Conservation (phyloP, 2,329 filamentous ascomycete genomes). For the Cercospora sp. region DNA sequence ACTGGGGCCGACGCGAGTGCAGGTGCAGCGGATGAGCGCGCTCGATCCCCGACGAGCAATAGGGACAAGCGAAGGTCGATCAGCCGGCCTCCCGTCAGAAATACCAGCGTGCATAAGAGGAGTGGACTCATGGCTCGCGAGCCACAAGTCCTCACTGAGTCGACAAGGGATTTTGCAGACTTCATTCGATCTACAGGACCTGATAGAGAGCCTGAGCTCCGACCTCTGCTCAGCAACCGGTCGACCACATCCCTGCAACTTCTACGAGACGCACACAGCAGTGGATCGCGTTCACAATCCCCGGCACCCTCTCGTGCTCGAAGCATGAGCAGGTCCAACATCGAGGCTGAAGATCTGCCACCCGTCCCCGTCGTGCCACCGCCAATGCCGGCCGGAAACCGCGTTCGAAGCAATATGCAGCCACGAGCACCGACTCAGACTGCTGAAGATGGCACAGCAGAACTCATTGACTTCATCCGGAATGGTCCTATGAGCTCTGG, state of each 20-base stretch:
- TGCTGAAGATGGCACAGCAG: constrained; percentile 69
- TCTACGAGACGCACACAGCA: constrained; percentile 15
- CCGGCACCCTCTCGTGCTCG: constrained; percentile 23
- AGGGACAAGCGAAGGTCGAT: constrained; percentile 34
- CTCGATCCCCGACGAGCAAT: constrained; percentile 16
- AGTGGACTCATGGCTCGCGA: constrained; percentile 62
- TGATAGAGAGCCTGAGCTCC: constrained; percentile 32
- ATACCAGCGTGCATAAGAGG: constrained; percentile 34
- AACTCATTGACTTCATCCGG: constrained; percentile 93
- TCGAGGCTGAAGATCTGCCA: constrained; percentile 16
- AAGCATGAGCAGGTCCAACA: constrained; percentile 23
- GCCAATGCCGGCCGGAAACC: constrained; percentile 25
- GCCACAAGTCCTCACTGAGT: constrained; percentile 68
- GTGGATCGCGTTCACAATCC: constrained; percentile 29
- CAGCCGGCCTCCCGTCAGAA: constrained; percentile 36
- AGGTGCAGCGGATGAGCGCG: constrained; percentile 9
- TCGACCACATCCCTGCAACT: constrained; percentile 32
- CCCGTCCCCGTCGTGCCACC: constrained; percentile 34
- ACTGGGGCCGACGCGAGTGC: constrained; percentile 25
- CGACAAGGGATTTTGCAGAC: constrained; percentile 78
- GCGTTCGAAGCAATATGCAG: constrained; percentile 30
- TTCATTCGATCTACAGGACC: constrained; percentile 87
- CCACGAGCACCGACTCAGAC: constrained; percentile 58
- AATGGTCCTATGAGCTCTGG: constrained; percentile 64
- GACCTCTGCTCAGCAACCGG: constrained; percentile 26